Evolutionary conservation across 2,329 filamentous ascomycete species (phyloP).

Genomic region (Stenocarpella maydis): DNA sequence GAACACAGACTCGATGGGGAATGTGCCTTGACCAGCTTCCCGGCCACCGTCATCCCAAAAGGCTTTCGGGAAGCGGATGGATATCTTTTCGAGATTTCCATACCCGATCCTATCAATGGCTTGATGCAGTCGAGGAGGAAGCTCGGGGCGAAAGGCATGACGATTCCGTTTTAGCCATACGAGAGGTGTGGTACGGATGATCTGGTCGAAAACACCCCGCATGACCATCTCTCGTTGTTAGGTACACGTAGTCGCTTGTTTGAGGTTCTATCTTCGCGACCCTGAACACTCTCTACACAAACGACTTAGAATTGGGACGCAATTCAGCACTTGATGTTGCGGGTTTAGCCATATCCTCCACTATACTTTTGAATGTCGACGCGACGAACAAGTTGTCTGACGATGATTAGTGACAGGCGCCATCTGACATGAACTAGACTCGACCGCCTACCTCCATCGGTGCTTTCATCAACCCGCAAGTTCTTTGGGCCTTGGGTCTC

Average conservation of each 20-base stretch:
- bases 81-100: conserved; percentile 42
- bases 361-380: not conserved
- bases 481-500: not conserved
- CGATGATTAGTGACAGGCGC: not conserved
- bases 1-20: conserved; percentile 15
- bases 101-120: conserved; percentile 51
- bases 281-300: not conserved
- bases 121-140: conserved; percentile 50
- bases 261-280: not conserved
- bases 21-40: not conserved
- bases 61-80: conserved; percentile 40
- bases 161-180: conserved; percentile 61
- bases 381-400: conserved; percentile 9
- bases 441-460: not conserved
- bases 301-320: not conserved
- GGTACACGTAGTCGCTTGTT: not conserved
- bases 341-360: not conserved
- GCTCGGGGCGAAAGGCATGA: conserved; percentile 51
- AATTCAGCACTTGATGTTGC: not conserved
- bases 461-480: not conserved
- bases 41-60: conserved; percentile 38
- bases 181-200: conserved; percentile 60
- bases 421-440: not conserved
- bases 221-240: not conserved
- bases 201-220: conserved; percentile 53